Percentiles rank a stretch among this genome's conserved stretches.
These are phyloP conservation scores for Oryza australiensis DNA, from an alignment of 176 grass and related monocot genomes.

Conservation along the genomic window DNA sequence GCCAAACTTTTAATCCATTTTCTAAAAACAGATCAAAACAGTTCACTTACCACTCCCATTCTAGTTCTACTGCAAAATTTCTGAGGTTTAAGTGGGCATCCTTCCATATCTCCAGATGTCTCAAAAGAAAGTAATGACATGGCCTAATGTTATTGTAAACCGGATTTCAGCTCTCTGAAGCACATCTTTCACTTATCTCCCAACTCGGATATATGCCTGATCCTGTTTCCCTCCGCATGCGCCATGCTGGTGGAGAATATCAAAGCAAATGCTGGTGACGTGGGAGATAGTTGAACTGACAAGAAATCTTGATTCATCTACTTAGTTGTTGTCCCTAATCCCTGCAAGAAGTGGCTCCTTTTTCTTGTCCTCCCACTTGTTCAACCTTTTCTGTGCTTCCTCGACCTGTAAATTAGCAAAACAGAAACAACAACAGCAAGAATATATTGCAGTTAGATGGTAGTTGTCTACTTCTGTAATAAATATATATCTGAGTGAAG, in stretches of 20 bases:
- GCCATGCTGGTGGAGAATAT: background rate
- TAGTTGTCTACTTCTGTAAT: background rate
- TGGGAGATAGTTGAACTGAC: background rate
- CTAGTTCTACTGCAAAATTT: background rate
- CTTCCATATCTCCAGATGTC: background rate
- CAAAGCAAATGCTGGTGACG: background rate
- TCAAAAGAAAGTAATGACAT: background rate
- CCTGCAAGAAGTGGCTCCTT: constrained; percentile 56
- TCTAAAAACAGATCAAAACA: no score
- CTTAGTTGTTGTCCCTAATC: constrained; percentile 3
- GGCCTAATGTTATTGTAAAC: background rate
- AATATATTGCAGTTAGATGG: background rate
- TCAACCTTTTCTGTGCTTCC: constrained; percentile 69
- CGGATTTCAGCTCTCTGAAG: background rate
- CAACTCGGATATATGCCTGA: background rate
- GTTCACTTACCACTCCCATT: no score
- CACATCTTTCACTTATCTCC: background rate
- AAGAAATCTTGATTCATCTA: background rate
- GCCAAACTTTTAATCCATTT: no score
- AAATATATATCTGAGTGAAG: background rate
- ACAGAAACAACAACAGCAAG: background rate
- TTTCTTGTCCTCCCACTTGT: constrained; percentile 71
- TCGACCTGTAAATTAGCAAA: constrained; percentile 54
- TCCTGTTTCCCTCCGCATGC: background rate
- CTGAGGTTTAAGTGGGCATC: background rate